Conservation (phyloP, 139 green algal species). For the Chlamydomonas sphaeroides region DNA sequence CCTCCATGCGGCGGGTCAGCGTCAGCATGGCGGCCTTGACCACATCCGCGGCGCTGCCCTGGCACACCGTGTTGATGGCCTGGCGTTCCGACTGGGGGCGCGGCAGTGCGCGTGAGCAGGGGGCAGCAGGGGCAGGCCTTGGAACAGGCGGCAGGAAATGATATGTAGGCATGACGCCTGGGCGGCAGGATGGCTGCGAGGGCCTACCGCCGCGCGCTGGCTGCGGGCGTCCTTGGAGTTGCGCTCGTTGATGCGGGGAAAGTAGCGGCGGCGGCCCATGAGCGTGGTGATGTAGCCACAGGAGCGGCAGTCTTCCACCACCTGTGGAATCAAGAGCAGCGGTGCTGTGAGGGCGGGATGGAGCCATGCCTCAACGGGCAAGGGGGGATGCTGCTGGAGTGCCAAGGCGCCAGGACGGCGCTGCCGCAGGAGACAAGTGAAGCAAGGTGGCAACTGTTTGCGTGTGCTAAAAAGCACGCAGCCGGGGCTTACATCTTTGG, state of each 20-base stretch:
- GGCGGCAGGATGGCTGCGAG: too few species aligned
- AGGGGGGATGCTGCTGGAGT: too few species aligned
- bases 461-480: too few species aligned
- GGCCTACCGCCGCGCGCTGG: neutral
- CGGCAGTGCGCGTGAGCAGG: too few species aligned
- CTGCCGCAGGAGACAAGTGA: too few species aligned
- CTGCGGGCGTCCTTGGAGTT: neutral
- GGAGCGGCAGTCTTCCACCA: constrained; percentile 53
- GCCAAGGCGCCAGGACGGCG: too few species aligned
- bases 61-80: constrained; percentile 78
- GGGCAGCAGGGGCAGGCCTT: neutral
- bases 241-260: constrained; percentile 63
- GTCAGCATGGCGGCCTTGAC: constrained; percentile 75
- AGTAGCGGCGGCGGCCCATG: constrained; percentile 61
- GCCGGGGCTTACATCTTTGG: neutral
- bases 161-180: neutral
- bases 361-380: too few species aligned
- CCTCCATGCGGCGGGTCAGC: constrained; percentile 38
- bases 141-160: neutral
- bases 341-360: too few species aligned
- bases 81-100: constrained; percentile 60
- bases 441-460: too few species aligned
- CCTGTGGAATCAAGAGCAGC: too few species aligned
- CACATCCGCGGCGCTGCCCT: constrained; percentile 84
- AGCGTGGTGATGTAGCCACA: constrained; percentile 68